Conservation (phyloP, 805 yeast species). For the Suhomyces xylopsoci region DNA sequence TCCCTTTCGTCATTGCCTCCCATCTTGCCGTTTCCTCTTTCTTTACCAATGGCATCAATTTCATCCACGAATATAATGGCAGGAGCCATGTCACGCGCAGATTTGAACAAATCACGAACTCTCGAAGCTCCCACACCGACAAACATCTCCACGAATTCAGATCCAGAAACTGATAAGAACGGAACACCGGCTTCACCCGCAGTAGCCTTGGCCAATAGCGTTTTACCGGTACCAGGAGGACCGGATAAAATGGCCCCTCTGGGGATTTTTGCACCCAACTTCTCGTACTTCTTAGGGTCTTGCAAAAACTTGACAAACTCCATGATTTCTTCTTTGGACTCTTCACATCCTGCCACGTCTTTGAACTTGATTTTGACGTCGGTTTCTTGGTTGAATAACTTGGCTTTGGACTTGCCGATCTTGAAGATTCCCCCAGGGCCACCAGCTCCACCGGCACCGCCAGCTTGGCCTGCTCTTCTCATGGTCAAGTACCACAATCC, state of each 20-base stretch:
- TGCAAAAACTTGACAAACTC: constrained; percentile 89
- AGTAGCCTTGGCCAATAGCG: constrained; percentile 87
- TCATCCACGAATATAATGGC: constrained; percentile 90
- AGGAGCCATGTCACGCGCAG: constrained; percentile 88
- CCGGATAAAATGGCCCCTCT: constrained; percentile 93
- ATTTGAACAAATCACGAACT: constrained; percentile 87
- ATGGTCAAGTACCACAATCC: constrained; percentile 67
- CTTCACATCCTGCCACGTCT: constrained; percentile 94
- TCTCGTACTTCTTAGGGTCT: constrained; percentile 80
- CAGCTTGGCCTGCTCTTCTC: constrained; percentile 47
- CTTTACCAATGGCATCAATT: constrained; percentile 93
- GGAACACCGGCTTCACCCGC: constrained; percentile 98
- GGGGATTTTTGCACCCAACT: constrained; percentile 89
- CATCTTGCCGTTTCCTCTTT: constrained; percentile 66
- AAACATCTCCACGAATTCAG: constrained; percentile 96
- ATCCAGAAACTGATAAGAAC: constrained; percentile 85
- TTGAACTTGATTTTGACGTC: constrained; percentile 78
- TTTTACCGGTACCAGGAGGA: constrained; percentile 97
- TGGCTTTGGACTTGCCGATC: constrained; percentile 76
- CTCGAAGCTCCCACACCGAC: constrained; percentile 96
- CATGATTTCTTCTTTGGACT: constrained; percentile 92
- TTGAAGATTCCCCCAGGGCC: constrained; percentile 66
- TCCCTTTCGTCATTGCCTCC: constrained; percentile 93
- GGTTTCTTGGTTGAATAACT: constrained; percentile 76
- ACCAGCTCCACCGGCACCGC: constrained; percentile 37